These are phyloP conservation scores for Nicotiana tomentosiformis DNA, from an alignment of 257 asterid genomes.

Conservation along the genomic window DNA sequence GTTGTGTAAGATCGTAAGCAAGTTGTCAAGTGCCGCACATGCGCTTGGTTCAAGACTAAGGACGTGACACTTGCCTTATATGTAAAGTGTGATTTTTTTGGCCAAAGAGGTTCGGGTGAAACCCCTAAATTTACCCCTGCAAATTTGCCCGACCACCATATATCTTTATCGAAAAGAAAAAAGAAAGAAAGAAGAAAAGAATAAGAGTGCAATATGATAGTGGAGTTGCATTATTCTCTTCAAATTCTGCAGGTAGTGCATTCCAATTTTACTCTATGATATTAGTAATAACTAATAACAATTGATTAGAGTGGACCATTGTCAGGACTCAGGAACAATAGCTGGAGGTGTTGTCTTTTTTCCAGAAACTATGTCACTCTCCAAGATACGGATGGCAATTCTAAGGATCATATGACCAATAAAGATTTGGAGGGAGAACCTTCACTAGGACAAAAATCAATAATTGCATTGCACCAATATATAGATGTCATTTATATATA, in stretches of 20 bases:
- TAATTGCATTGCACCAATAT: constrained; percentile 26
- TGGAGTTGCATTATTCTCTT: not conserved
- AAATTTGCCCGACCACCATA: too few species aligned
- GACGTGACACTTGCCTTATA: too few species aligned
- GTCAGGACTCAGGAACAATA: constrained; percentile 19
- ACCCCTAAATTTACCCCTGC: too few species aligned
- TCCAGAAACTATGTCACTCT: constrained; percentile 40
- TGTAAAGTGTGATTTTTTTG: too few species aligned
- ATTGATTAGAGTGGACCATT: constrained; percentile 19
- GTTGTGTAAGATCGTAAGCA: too few species aligned
- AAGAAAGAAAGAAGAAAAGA: too few species aligned
- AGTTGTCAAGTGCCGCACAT: too few species aligned
- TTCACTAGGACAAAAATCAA: constrained; percentile 33
- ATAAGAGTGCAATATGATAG: not conserved
- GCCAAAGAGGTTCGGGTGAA: too few species aligned
- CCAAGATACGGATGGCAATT: constrained; percentile 27
- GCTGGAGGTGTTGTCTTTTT: constrained; percentile 36
- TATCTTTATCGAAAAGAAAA: too few species aligned
- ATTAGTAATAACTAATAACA: not conserved
- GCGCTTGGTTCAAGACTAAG: too few species aligned
- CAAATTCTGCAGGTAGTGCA: not conserved
- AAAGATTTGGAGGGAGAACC: constrained; percentile 29
- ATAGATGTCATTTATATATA: not conserved
- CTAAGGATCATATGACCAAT: constrained; percentile 22
- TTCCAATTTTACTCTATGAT: constrained; percentile 3